phyloP scores from a whole-genome alignment of 2,329 filamentous ascomycete genomes.

The Coniochaeta prunicola region DNA sequence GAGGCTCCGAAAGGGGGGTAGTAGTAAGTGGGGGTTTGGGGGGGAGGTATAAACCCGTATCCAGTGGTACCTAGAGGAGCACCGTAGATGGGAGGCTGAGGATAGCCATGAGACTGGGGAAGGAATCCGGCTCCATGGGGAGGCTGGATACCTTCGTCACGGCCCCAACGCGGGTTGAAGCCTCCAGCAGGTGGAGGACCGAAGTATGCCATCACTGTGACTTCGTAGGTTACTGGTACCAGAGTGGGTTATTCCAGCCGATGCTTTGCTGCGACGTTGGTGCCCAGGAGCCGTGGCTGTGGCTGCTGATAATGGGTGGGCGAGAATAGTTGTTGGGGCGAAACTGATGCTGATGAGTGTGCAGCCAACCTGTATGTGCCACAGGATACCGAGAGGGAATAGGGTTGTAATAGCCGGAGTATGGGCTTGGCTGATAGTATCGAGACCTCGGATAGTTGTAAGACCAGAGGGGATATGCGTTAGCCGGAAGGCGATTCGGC shows the following conservation, averaged over 20 bases:
- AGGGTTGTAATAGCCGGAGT: background rate
- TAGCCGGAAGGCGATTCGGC: too few species aligned
- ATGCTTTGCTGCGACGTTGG: background rate
- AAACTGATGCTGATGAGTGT: background rate
- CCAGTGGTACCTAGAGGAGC: background rate
- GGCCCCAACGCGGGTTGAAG: conserved; percentile 15
- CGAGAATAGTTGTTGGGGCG: background rate
- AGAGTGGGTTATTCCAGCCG: background rate
- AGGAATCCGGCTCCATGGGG: conserved; percentile 2
- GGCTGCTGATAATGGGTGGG: background rate
- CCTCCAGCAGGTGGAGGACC: conserved; percentile 3
- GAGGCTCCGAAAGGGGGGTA: background rate
- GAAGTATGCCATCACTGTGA: conserved; percentile 7
- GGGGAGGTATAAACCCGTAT: background rate
- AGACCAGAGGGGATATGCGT: background rate
- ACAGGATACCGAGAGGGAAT: background rate
- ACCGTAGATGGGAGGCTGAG: background rate
- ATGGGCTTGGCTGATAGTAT: background rate
- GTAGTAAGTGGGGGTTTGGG: background rate
- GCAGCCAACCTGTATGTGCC: background rate
- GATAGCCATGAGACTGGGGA: background rate
- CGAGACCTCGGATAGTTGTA: background rate
- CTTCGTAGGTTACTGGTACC: background rate
- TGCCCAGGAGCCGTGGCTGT: conserved; percentile 2
- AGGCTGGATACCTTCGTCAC: conserved; percentile 6